Conservation (phyloP, 768 basidiomycete genomes). For the Mycena metata region DNA sequence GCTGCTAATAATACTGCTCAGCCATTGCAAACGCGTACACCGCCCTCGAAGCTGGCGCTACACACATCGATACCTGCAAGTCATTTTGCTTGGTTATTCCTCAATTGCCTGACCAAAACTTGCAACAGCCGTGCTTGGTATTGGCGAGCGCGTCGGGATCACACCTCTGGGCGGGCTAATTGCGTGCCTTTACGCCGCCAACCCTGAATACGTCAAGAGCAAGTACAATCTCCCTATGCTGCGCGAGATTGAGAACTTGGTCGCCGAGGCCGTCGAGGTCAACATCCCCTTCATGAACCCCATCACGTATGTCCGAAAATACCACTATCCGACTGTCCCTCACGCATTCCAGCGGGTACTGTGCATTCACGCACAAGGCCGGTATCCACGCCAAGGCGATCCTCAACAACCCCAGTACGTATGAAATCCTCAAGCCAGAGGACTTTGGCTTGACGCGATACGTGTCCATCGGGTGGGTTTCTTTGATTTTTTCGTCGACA, state of each 20-base stretch:
- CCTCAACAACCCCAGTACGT: slow-evolving; percentile 98
- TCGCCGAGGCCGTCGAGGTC: slow-evolving; percentile 98
- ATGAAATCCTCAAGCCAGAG: slow-evolving; percentile 99
- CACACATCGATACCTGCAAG: slow-evolving; percentile 97
- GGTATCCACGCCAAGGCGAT: slow-evolving; percentile 99
- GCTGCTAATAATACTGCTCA: slow-evolving; percentile 43
- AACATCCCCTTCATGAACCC: slow-evolving; percentile 98
- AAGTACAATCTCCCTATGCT: slow-evolving; percentile 99
- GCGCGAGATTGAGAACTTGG: slow-evolving; percentile 98
- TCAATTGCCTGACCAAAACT: slow-evolving; percentile 23
- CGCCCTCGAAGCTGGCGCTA: slow-evolving; percentile 98
- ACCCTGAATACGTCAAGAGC: slow-evolving; percentile 99
- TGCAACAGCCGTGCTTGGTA: slow-evolving; percentile 89
- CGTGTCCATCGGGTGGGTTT: slow-evolving; percentile 90
- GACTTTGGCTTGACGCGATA: slow-evolving; percentile 99
- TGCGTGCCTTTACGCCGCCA: slow-evolving; percentile 95
- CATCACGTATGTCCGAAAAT: slow-evolving; percentile 89
- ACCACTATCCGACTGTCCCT: no score
- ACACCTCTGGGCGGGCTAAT: slow-evolving; percentile 97
- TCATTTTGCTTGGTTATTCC: slow-evolving; percentile 23
- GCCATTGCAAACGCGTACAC: slow-evolving; percentile 99
- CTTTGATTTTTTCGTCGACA: background rate
- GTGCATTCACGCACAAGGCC: slow-evolving; percentile 99
- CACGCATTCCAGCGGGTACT: slow-evolving; percentile 96
- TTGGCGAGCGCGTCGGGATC: slow-evolving; percentile 99